Base-by-base conservation (phyloP, 1,284 basidiomycete genomes). In the Takashimella koratensis region DNA sequence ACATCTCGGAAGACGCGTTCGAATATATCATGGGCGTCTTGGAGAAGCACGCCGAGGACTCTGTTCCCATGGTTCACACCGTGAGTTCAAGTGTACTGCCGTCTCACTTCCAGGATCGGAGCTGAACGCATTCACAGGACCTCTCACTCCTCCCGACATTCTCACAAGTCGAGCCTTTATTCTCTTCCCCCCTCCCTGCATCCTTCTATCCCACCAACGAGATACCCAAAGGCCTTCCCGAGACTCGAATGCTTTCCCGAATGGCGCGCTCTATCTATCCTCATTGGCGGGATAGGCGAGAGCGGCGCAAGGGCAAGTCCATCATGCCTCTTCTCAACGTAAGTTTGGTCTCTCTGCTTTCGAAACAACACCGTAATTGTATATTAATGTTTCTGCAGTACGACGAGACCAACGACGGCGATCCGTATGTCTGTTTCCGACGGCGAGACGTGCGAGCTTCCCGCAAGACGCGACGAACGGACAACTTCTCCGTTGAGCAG, bases 361-460 rank as follows among this genome's bases (percentile, higher is more conserved):
- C 30, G 8, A 36, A 36, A 36, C 30, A 36, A 69, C 71, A 42
- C 67, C 67, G 24, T 41, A 26, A 45, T 16, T 39, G 42, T 51
- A 53, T 20, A 43, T 53, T 24, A 47, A 48, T 16, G 25, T 13
- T 57, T 2, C n/a, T n/a, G n/a, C 66, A 93, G 88, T 86, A 84
- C 60, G 93, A 98, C 73, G 95, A 98, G 77, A 83, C 87, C 36
- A 95, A 97, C 75, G 85, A 87, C 49, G 93, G 91, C 56, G 93
- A 98, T 69, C 96, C 96, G 0, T 98, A 98, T 63, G 91, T 98
- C 48, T 99, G 96, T 77, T 98, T 99, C 82, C 86, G 96, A 41
- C 83, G 95, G 51, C 86, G 94, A 55, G 95, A 98, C 70, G 88
- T 90, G 73, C 98, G 98, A 72, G 86, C 89, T 12, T 84, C 92